Percentiles rank a stretch among this genome's conserved stretches.
These are phyloP conservation scores for Phylloporus arenicola DNA, from an alignment of 768 basidiomycete species.

Conservation along the genomic window DNA sequence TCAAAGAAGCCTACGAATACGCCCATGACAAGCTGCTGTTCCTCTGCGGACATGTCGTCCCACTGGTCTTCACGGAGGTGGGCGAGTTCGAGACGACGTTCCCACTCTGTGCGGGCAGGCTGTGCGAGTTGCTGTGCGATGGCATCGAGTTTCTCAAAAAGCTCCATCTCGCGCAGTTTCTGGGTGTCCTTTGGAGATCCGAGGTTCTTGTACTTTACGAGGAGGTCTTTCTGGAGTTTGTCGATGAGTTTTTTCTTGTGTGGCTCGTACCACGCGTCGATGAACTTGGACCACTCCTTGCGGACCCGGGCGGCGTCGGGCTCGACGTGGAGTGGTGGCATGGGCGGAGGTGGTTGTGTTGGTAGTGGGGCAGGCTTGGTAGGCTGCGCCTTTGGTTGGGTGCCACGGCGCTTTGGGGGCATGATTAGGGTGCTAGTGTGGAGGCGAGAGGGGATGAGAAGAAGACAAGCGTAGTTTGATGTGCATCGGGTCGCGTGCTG, in stretches of 20 bases:
- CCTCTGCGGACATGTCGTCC: conserved; percentile 28
- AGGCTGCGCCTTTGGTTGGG: conserved; percentile 2
- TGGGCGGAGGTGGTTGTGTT: conserved; percentile 8
- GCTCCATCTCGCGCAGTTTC: conserved; percentile 26
- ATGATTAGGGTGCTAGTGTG: conserved; percentile 2
- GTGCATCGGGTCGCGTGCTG: conserved; percentile 24
- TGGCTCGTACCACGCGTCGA: conserved; percentile 28
- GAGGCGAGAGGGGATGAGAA: conserved; percentile 10
- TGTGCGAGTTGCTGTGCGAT: conserved; percentile 22
- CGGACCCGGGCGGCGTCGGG: conserved; percentile 21
- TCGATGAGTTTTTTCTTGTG: conserved; percentile 26
- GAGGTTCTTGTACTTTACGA: conserved; percentile 29
- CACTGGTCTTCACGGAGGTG: conserved; percentile 29
- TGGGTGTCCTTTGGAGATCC: conserved; percentile 23
- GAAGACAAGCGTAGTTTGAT: conserved; percentile 17
- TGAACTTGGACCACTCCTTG: conserved; percentile 28
- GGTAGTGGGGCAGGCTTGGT: conserved; percentile 10
- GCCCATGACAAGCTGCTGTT: conserved; percentile 27
- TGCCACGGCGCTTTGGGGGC: conserved; percentile 29
- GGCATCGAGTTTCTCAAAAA: conserved; percentile 20
- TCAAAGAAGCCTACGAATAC: conserved; percentile 30
- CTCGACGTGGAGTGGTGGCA: conserved; percentile 16
- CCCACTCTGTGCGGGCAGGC: conserved; percentile 32
- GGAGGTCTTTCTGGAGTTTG: conserved; percentile 28
- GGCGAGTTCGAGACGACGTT: conserved; percentile 27